Base-by-base conservation (phyloP, 2,329 filamentous ascomycete genomes). In the Aureobasidium leucospermi region DNA sequence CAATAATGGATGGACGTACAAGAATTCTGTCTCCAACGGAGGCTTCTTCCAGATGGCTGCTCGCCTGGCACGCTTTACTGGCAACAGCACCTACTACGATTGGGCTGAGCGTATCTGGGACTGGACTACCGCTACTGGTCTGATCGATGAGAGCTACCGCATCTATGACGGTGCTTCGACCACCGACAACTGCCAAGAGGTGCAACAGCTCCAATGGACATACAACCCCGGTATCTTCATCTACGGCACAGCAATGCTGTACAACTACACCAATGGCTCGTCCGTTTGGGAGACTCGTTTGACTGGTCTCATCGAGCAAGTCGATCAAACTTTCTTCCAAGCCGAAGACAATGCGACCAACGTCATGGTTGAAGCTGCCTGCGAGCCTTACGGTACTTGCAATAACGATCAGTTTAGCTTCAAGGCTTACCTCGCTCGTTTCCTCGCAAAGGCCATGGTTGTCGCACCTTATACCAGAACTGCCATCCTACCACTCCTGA, bases 31-130 rank as follows among this genome's bases (percentile, higher is more conserved):
- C 65, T 86, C 85, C 62, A 94, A 94, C 71, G 89, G 88, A 43
- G 86, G 85, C n/a, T 84, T 94, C 69, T 92, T 95, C 72, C 87
- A 92, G 67, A 79, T 96, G 11, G 85, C 87, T 4, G 88, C 90
- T 1, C 68, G 72, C 16, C 66, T 75, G 7, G 67, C 66, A 6
- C 62, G 65, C 29, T 75, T 67, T 62, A 74, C 73, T 4, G 71
- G 71, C 31, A 74, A 75, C 63, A 32, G 62, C 52, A 86, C 82
- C 0, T 89, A 89, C 66, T 63, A 76, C 13, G 79, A 87, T 16
- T 90, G 86, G 87, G 81, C 81, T 1, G 71, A 74, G 55, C 66
- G 63, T 51, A 66, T 65, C 58, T 74, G 67, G 66, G 66, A 73
- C 58, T 74, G 72, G 72, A 64, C 64, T 6, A 61, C 56, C 7